Evolutionary conservation across 1,284 basidiomycete genomes (phyloP).

Genomic region (Dichomitus squalens): DNA sequence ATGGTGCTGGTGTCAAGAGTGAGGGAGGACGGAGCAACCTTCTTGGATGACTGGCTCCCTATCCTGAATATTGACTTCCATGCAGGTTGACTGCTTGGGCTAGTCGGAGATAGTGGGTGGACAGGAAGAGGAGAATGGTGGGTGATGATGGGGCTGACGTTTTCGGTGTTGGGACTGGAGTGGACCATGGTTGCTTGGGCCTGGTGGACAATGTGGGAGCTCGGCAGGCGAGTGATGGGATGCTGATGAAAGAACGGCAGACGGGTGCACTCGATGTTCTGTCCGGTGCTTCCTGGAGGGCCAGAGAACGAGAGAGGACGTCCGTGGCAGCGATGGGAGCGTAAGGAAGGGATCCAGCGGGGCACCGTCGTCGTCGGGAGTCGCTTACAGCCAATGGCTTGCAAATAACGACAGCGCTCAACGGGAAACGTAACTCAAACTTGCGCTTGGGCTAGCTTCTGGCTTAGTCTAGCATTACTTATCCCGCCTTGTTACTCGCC

Average conservation of each 20-base stretch:
- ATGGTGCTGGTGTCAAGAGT: constrained; percentile 42
- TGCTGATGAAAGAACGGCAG: constrained; percentile 15
- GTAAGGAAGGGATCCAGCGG: constrained; percentile 19
- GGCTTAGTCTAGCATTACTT: constrained; percentile 8
- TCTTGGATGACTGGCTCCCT: constrained; percentile 49
- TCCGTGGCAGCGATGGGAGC: constrained; percentile 14
- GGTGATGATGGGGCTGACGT: constrained; percentile 26
- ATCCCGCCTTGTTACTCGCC: not conserved
- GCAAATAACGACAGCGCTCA: constrained; percentile 20
- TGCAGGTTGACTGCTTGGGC: constrained; percentile 26
- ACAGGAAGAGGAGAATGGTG: constrained; percentile 22
- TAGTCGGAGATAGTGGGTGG: constrained; percentile 23
- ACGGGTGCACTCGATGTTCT: not conserved
- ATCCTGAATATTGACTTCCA: constrained; percentile 71
- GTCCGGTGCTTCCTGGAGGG: not conserved
- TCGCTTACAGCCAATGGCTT: constrained; percentile 19
- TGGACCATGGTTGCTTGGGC: constrained; percentile 20
- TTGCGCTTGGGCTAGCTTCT: not conserved
- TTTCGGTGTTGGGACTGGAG: constrained; percentile 24
- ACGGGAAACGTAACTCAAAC: constrained; percentile 8
- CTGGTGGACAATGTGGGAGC: constrained; percentile 11
- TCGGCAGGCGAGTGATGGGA: constrained; percentile 19
- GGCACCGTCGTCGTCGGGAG: constrained; percentile 18
- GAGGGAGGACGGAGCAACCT: constrained; percentile 39
- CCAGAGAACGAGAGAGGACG: constrained; percentile 9